These are phyloP conservation scores for Leccinum fuscescens DNA, from an alignment of 1,284 basidiomycete species.

Conservation along the genomic window DNA sequence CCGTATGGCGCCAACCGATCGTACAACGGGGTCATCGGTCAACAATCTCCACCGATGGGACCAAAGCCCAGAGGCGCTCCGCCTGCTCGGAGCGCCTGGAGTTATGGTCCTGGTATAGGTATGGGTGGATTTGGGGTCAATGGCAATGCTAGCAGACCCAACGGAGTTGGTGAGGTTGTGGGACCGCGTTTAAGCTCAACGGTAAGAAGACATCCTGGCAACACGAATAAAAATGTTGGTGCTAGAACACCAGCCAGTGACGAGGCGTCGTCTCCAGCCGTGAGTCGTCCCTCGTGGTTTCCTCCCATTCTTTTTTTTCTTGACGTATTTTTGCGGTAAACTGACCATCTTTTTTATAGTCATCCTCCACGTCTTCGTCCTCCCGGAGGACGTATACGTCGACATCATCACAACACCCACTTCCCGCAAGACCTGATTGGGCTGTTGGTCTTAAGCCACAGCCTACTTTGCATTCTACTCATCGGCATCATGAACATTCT, in stretches of 20 bases:
- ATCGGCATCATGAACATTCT: constrained; percentile 43
- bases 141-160: constrained; percentile 17
- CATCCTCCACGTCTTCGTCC: constrained; percentile 74
- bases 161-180: constrained; percentile 44
- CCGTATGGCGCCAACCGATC: constrained; percentile 26
- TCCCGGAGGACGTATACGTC: constrained; percentile 73
- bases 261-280: constrained; percentile 70
- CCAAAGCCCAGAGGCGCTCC: constrained; percentile 42
- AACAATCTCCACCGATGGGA: constrained; percentile 29
- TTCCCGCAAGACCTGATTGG: constrained; percentile 81
- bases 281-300: constrained; percentile 42
- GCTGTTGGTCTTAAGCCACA: constrained; percentile 77
- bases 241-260: constrained; percentile 64
- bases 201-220: constrained; percentile 52
- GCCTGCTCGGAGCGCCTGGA: constrained; percentile 56
- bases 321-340: not conserved
- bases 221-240: constrained; percentile 47
- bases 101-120: constrained; percentile 62
- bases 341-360: constrained; percentile 35
- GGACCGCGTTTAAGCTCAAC: constrained; percentile 60
- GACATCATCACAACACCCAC: constrained; percentile 70
- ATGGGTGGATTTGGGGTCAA: constrained; percentile 41
- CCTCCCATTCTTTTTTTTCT: constrained; percentile 2
- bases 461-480: constrained; percentile 52
- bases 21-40: constrained; percentile 27